Base-by-base conservation (phyloP, 768 basidiomycete genomes). In the Auricularia sp. region DNA sequence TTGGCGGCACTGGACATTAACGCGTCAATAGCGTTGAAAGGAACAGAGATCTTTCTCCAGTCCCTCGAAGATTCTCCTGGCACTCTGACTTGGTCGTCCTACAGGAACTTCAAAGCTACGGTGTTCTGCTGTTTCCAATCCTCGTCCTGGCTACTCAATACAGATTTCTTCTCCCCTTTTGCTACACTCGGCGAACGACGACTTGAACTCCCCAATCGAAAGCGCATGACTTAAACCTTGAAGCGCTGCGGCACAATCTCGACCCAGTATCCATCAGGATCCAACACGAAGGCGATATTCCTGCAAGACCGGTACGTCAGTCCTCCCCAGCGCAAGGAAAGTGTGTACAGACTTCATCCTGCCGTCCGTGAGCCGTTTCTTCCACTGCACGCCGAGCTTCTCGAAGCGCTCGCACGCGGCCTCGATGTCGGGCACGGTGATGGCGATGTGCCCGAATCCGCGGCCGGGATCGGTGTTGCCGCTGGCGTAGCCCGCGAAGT, bases 321-420 rank as follows among this genome's bases (percentile, higher is more conserved):
- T 33, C 56, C 23, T 10, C 4, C 33, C 23, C 4, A 14, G 56
- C 11, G 12, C 3, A 35, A 29, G 7, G 56, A 7, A 11, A 12
- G 34, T 2, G 56, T 29, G 39, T 3, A 14, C 39, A 42, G 7
- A 59, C 56, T 59, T 87, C 90, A 98, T 94, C 74, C 79, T 88
- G 11, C 95, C 93, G 64, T 96, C 95, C 1, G 81, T 83, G 16
- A 85, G 87, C 67, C 81, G 83, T 80, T 97, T 98, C 82, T 93
- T 89, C 81, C 96, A 98, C 34, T 77, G 74, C 29, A 96, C 93
- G 1, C 86, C 86, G 10, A 91, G 80, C 63, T 77, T 76, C 68
- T 94, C 92, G 66, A 99, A 90, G 34, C 92, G 82, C 61, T 82
- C 87, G 66, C 92, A 95, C 5, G 94, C 90, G 67, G 80, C 82